Evolutionary conservation across 2,329 filamentous ascomycete species (phyloP), one percentile per base, ranked within the genome.

Genomic region (Trichoderma sp.): DNA sequence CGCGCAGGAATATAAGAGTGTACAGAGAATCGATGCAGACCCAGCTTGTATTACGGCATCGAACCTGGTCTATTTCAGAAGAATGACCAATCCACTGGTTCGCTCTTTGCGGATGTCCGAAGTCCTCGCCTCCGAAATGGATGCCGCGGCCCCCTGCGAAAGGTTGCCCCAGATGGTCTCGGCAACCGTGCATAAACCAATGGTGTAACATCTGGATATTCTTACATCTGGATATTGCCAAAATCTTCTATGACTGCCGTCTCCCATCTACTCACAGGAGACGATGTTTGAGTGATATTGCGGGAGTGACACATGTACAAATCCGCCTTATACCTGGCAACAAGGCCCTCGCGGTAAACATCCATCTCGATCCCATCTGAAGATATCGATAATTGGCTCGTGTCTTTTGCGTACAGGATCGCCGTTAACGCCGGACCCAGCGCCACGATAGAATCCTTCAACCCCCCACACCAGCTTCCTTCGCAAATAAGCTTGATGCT

Each of bases 101-200:
- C 57, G 45, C 30, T 9, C n/a, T 45, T 47, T 34, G n/a, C 43
- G 57, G 57, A 50, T 12, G 5, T 60, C 57, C 28, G 45, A 50
- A 28, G 24, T 28, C 45, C 44, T 39, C 14, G 5, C 10, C 15
- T n/a, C 57, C 45, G 45, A 3, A 3, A 26, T 60, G 30, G 30
- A 39, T 5, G 44, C 15, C 19, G 57, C 30, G 14, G n/a, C 39
- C 21, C 57, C 57, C 24, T 41, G 28, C 45, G n/a, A 17, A 30
- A 52, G 12, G 50, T 30, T 19, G 34, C 34, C 19, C 30, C 57
- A 10, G 21, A 21, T 17, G 17, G 26, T 28, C 39, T 58, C 21
- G 17, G n/a, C 28, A 21, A 19, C 4, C 21, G 0, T 4, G 12
- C 43, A 47, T 47, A 3, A 6, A 15, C 5, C 5, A 17, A 48